Conservation (phyloP, 2,329 filamentous ascomycete species). For the Allantophomopsis cytisporea region DNA sequence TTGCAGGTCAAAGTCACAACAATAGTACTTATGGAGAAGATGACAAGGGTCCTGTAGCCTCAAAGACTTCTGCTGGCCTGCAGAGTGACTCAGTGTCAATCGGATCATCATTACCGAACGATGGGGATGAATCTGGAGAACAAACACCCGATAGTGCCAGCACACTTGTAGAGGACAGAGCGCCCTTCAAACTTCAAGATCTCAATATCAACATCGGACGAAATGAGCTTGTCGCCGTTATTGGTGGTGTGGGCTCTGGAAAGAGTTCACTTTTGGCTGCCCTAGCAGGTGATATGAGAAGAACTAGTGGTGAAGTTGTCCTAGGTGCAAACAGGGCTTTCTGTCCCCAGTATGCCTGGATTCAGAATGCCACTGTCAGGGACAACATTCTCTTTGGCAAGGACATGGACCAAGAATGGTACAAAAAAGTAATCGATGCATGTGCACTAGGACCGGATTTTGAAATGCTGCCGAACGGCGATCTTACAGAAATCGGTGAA, state of each 20-base stretch:
- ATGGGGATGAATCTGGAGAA: slow-evolving; percentile 22
- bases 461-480: slow-evolving; percentile 84
- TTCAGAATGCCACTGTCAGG: slow-evolving; percentile 77
- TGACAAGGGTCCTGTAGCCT: slow-evolving; percentile 10
- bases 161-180: slow-evolving; percentile 35
- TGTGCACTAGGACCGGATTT: slow-evolving; percentile 78
- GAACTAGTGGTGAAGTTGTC: slow-evolving; percentile 58
- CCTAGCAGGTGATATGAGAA: slow-evolving; percentile 86
- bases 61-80: slow-evolving; percentile 5
- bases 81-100: slow-evolving; percentile 8
- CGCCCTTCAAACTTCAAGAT: slow-evolving; percentile 61
- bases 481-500: slow-evolving; percentile 87
- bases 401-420: slow-evolving; percentile 61
- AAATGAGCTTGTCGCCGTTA: slow-evolving; percentile 72
- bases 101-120: slow-evolving; percentile 7
- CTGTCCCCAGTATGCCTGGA: slow-evolving; percentile 96
- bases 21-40: slow-evolving; percentile 18
- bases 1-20: slow-evolving; percentile 18
- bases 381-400: slow-evolving; percentile 91
- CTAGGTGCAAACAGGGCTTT: slow-evolving; percentile 76
- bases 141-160: slow-evolving; percentile 37
- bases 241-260: slow-evolving; percentile 77
- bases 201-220: slow-evolving; percentile 55
- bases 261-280: slow-evolving; percentile 85
- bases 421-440: slow-evolving; percentile 45